Percentiles rank a stretch among this genome's conserved stretches.
phyloP scores from a whole-genome alignment of 805 yeast genomes.

The Myxozyma geophila region DNA sequence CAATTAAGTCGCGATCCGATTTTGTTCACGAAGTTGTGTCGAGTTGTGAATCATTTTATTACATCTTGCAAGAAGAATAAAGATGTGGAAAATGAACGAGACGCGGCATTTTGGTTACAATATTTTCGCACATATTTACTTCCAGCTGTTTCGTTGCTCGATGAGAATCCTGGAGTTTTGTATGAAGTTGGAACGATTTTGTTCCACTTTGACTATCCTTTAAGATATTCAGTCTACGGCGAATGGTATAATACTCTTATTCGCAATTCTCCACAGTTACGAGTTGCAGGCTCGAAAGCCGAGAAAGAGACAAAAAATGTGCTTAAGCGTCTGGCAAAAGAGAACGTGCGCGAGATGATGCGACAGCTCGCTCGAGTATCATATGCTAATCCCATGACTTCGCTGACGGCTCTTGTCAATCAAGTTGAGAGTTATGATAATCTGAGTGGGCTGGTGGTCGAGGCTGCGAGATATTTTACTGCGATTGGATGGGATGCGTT shows the following conservation, averaged over 20 bases:
- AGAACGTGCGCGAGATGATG: conserved; percentile 74
- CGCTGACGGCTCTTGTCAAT: conserved; percentile 68
- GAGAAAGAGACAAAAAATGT: conserved; percentile 79
- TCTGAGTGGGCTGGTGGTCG: conserved; percentile 74
- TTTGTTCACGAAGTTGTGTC: conserved; percentile 62
- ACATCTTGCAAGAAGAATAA: conserved; percentile 12
- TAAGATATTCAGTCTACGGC: conserved; percentile 78
- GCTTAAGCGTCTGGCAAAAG: conserved; percentile 79
- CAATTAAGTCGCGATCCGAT: conserved; percentile 54
- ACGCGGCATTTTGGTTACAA: conserved; percentile 56
- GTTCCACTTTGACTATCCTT: conserved; percentile 58
- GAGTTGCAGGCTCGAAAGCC: conserved; percentile 64
- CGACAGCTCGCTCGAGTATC: conserved; percentile 72
- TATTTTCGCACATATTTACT: conserved; percentile 68
- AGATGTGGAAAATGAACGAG: conserved; percentile 33
- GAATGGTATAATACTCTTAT: conserved; percentile 66
- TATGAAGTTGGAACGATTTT: conserved; percentile 64
- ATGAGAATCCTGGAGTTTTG: conserved; percentile 61
- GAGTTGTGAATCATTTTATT: conserved; percentile 51
- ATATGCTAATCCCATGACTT: conserved; percentile 77
- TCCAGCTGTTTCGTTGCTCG: conserved; percentile 61
- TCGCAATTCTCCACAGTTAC: conserved; percentile 60
- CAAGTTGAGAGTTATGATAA: conserved; percentile 94
- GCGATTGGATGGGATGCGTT: conserved; percentile 84
- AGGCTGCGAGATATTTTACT: conserved; percentile 75